Evolutionary conservation across 768 basidiomycete species (phyloP).

Genomic region (Ephemerocybe angulata): DNA sequence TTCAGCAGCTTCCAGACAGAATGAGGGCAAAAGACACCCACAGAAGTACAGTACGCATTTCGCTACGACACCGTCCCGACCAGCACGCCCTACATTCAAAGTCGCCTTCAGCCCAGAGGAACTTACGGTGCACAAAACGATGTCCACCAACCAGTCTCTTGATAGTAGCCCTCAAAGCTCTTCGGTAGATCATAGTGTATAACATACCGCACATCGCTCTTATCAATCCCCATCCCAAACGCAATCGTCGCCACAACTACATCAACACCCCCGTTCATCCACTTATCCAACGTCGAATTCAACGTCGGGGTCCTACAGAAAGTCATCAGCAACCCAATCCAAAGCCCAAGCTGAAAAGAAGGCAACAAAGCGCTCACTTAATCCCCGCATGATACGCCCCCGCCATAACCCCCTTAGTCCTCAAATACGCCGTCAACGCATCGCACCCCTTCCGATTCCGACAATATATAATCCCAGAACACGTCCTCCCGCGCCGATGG

Average conservation of each 20-base stretch:
- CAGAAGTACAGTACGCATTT: conserved; percentile 85
- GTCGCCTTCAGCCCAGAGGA: not conserved
- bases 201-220: conserved; percentile 64
- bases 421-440: conserved; percentile 59
- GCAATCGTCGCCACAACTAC: conserved; percentile 79
- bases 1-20: not conserved
- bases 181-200: not conserved
- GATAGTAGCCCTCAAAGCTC: conserved; percentile 64
- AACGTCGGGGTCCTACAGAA: conserved; percentile 43
- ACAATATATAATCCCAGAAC: conserved; percentile 78
- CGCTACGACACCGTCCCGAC: conserved; percentile 71
- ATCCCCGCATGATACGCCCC: conserved; percentile 76
- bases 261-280: conserved; percentile 57
- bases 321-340: not conserved
- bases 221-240: conserved; percentile 87
- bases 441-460: conserved; percentile 65
- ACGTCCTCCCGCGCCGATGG: conserved; percentile 51
- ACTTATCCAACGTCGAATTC: conserved; percentile 58
- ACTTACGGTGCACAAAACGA: not conserved
- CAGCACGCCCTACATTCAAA: conserved; percentile 58
- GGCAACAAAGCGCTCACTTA: conserved; percentile 31
- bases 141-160: conserved; percentile 65
- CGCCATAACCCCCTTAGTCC: conserved; percentile 61
- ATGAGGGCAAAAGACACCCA: conserved; percentile 28
- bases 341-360: not conserved